Evolutionary conservation across 2,329 filamentous ascomycete genomes (phyloP).

Genomic region (Epicoccum nigrum): DNA sequence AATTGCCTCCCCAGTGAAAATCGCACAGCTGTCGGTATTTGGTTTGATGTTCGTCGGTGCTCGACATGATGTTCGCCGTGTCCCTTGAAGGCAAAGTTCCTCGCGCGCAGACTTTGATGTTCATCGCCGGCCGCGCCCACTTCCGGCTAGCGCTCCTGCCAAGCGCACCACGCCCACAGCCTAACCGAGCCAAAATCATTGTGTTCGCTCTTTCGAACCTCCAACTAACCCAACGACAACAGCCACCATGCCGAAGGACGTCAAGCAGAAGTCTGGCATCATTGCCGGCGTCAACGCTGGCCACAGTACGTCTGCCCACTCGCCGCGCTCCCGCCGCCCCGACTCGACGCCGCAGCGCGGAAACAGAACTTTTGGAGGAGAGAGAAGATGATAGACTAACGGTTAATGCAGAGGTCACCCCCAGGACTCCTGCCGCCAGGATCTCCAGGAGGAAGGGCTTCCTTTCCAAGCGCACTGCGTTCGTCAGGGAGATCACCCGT

Average conservation of each 20-base stretch:
- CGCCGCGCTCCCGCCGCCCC: conserved; percentile 22
- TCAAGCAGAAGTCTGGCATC: conserved; percentile 61
- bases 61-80: neutral
- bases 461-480: conserved; percentile 94
- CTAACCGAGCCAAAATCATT: conserved; percentile 25
- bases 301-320: conserved; percentile 62
- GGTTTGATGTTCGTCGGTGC: neutral
- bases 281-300: conserved; percentile 68
- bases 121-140: conserved; percentile 18
- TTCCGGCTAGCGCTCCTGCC: conserved; percentile 22
- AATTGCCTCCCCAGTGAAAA: too few species aligned
- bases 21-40: too few species aligned
- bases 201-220: conserved; percentile 13
- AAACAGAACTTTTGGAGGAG: conserved; percentile 17
- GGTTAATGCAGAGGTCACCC: conserved; percentile 55
- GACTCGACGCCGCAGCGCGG: conserved; percentile 12
- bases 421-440: conserved; percentile 56
- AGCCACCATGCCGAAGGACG: conserved; percentile 59
- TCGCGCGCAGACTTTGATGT: conserved; percentile 7
- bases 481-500: conserved; percentile 97
- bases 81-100: neutral
- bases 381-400: conserved; percentile 32
- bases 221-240: conserved; percentile 36
- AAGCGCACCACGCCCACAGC: conserved; percentile 22
- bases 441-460: conserved; percentile 84